phyloP scores from a whole-genome alignment of 495 filamentous ascomycete species.

The Talaromyces proteolyticus region DNA sequence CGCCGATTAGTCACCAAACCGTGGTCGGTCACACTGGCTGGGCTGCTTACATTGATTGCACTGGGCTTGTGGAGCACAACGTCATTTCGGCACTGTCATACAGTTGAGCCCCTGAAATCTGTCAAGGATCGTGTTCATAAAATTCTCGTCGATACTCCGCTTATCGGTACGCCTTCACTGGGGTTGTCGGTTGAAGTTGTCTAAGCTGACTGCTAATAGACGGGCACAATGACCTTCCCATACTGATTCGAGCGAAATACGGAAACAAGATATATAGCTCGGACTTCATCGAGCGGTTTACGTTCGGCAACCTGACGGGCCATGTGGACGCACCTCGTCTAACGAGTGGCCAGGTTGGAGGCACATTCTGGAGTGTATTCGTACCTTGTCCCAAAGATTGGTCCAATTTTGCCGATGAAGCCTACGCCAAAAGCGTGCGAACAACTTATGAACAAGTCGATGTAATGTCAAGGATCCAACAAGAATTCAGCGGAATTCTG shows the following conservation, averaged over 20 bases:
- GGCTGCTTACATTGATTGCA: not conserved
- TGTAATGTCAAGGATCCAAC: conserved; percentile 62
- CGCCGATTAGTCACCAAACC: not conserved
- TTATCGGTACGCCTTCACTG: conserved; percentile 59
- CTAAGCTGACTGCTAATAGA: conserved; percentile 43
- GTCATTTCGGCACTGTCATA: not conserved
- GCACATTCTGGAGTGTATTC: conserved; percentile 91
- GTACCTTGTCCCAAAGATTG: conserved; percentile 69
- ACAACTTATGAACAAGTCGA: conserved; percentile 81
- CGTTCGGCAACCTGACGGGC: conserved; percentile 54
- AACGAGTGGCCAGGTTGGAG: conserved; percentile 39
- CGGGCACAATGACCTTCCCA: conserved; percentile 87
- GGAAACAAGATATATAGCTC: conserved; percentile 72
- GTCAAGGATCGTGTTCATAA: conserved; percentile 61
- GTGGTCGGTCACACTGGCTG: not conserved
- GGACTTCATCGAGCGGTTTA: conserved; percentile 66
- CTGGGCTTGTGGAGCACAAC: not conserved
- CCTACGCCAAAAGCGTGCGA: conserved; percentile 60
- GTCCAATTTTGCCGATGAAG: conserved; percentile 64
- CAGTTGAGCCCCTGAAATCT: not conserved
- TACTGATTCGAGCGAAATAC: conserved; percentile 59
- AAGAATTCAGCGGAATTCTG: conserved; percentile 65
- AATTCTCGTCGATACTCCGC: conserved; percentile 66
- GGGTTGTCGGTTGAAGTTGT: not conserved
- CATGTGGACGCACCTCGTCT: conserved; percentile 80